A percentile compares a stretch with the other conserved stretches of the same genome.
Evolutionary conservation across 2,329 filamentous ascomycete genomes (phyloP).

Genomic region (Fusarium fracticaudum): DNA sequence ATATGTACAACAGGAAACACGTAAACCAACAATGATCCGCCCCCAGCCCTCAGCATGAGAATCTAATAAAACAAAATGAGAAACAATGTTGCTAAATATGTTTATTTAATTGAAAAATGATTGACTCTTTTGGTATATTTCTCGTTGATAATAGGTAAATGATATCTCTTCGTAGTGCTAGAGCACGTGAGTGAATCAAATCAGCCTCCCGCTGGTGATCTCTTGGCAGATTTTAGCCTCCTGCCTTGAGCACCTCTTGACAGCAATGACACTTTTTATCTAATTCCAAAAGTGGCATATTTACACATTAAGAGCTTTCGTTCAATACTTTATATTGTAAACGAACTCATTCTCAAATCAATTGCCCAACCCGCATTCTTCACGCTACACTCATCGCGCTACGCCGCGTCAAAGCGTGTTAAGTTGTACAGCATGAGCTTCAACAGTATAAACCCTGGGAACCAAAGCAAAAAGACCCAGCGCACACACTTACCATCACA

Average conservation of each 20-base stretch:
- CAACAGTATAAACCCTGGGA: not conserved
- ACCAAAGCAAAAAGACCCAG: not conserved
- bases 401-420: not conserved
- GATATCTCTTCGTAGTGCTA: too few relatives aligned
- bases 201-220: not conserved
- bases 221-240: not conserved
- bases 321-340: too few relatives aligned
- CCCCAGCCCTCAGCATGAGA: too few relatives aligned
- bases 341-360: not conserved
- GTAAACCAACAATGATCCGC: not conserved
- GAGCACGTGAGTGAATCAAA: conserved; percentile 18
- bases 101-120: not conserved
- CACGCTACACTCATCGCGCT: not conserved
- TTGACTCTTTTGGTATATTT: not conserved
- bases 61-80: not conserved
- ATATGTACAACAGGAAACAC: not conserved
- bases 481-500: not conserved
- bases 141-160: not conserved
- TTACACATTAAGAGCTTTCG: not conserved
- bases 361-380: not conserved
- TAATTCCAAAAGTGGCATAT: not conserved
- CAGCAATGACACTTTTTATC: not conserved
- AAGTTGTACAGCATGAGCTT: conserved; percentile 12
- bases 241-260: not conserved
- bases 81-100: not conserved